Evolutionary conservation across 2,329 filamentous ascomycete genomes (phyloP).

Genomic region (Cladosporium sp.): DNA sequence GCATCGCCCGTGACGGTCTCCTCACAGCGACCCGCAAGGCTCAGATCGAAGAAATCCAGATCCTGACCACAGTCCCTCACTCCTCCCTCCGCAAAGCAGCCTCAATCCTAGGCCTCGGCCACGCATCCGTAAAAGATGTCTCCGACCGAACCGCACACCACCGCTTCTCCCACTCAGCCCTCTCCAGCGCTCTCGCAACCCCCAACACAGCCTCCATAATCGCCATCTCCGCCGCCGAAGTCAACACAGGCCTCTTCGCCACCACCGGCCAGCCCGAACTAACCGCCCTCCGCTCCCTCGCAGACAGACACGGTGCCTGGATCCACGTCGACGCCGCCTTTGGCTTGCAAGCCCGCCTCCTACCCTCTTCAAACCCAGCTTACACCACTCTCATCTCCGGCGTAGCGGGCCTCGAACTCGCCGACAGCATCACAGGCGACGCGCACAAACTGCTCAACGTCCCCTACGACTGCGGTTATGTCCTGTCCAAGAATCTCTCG

Average conservation of each 20-base stretch:
- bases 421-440: conserved; percentile 82
- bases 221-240: conserved; percentile 77
- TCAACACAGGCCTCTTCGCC: conserved; percentile 83
- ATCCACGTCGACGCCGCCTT: conserved; percentile 91
- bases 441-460: conserved; percentile 92
- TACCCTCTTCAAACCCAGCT: conserved; percentile 48
- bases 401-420: conserved; percentile 67
- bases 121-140: conserved; percentile 62
- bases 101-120: conserved; percentile 73
- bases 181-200: conserved; percentile 59
- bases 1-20: conserved; percentile 67
- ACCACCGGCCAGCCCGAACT: conserved; percentile 56
- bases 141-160: conserved; percentile 55
- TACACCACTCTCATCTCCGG: conserved; percentile 53
- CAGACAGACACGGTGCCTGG: conserved; percentile 73
- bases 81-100: conserved; percentile 82
- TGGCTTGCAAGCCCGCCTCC: conserved; percentile 70
- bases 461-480: conserved; percentile 89
- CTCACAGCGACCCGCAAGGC: conserved; percentile 61
- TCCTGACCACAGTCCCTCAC: conserved; percentile 78
- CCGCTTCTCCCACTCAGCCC: conserved; percentile 61
- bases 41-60: conserved; percentile 63
- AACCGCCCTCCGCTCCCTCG: conserved; percentile 60
- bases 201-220: conserved; percentile 63
- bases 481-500: conserved; percentile 65